These are phyloP conservation scores for Petrea volubilis DNA, from an alignment of 257 asterid genomes.

Conservation along the genomic window DNA sequence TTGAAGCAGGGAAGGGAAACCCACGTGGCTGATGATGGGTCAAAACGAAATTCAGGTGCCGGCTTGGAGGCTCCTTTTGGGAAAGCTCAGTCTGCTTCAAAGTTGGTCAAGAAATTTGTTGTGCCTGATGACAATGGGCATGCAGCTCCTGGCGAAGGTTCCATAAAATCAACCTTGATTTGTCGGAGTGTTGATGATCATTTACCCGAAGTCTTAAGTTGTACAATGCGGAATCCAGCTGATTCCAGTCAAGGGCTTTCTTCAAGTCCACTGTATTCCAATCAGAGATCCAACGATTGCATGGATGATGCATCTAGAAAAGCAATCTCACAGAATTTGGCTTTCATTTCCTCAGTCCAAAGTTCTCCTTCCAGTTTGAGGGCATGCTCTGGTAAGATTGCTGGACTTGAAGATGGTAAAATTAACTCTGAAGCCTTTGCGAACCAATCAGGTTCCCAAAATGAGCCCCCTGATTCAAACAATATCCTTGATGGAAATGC, in stretches of 20 bases:
- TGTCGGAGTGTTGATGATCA: constrained; percentile 22
- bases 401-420: constrained; percentile 31
- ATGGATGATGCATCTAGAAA: constrained; percentile 34
- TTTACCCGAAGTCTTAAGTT: constrained; percentile 28
- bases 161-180: constrained; percentile 25
- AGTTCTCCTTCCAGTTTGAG: constrained; percentile 35
- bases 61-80: constrained; percentile 34
- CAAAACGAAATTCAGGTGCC: constrained; percentile 30
- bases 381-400: constrained; percentile 38
- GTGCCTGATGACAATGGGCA: constrained; percentile 28
- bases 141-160: constrained; percentile 25
- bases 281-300: constrained; percentile 24
- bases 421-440: constrained; percentile 23
- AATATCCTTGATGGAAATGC: constrained; percentile 20
- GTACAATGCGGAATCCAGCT: constrained; percentile 20
- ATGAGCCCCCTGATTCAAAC: constrained; percentile 20
- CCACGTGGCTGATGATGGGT: constrained; percentile 36
- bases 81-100: constrained; percentile 31
- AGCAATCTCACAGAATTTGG: constrained; percentile 30
- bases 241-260: constrained; percentile 30
- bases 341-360: constrained; percentile 14
- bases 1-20: constrained; percentile 45
- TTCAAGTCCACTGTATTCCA: constrained; percentile 29
- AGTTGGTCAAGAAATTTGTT: constrained; percentile 28
- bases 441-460: constrained; percentile 22